These are phyloP conservation scores for Capsella rubella DNA, from an alignment of 441 rosid genomes.

Conservation along the genomic window DNA sequence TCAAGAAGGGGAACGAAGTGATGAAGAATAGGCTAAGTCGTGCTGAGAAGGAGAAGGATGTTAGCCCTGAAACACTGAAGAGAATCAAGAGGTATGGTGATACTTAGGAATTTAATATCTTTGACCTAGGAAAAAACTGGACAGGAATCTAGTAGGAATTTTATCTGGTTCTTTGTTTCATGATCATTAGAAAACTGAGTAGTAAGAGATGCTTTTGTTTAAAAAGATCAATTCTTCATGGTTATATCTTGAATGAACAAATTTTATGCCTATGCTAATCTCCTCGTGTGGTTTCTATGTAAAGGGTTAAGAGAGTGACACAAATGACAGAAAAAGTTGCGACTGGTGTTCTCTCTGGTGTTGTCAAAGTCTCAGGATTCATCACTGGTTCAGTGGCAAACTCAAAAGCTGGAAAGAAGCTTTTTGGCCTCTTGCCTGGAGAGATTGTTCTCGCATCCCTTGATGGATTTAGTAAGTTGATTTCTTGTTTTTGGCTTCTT, in stretches of 20 bases:
- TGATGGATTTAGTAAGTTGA: constrained; percentile 90
- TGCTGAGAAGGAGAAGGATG: constrained; percentile 50
- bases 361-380: constrained; percentile 81
- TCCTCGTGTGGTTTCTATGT: background rate
- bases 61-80: constrained; percentile 69
- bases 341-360: constrained; percentile 82
- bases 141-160: background rate
- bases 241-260: constrained; percentile 8
- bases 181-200: background rate
- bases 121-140: background rate
- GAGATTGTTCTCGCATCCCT: constrained; percentile 90
- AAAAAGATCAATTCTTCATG: background rate
- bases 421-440: constrained; percentile 83
- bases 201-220: constrained; percentile 7
- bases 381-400: constrained; percentile 83
- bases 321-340: constrained; percentile 85
- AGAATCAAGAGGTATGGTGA: constrained; percentile 75
- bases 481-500: constrained; percentile 1
- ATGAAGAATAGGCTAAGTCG: constrained; percentile 61
- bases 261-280: constrained; percentile 19
- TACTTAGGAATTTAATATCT: background rate
- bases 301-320: constrained; percentile 86
- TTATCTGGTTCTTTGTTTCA: constrained; percentile 4
- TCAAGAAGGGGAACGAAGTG: constrained; percentile 74
- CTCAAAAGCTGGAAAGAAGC: constrained; percentile 85